Evolutionary conservation across 2,329 filamentous ascomycete species (phyloP), one percentile per base, ranked within the genome.

Genomic region (Madurella mycetomatis): DNA sequence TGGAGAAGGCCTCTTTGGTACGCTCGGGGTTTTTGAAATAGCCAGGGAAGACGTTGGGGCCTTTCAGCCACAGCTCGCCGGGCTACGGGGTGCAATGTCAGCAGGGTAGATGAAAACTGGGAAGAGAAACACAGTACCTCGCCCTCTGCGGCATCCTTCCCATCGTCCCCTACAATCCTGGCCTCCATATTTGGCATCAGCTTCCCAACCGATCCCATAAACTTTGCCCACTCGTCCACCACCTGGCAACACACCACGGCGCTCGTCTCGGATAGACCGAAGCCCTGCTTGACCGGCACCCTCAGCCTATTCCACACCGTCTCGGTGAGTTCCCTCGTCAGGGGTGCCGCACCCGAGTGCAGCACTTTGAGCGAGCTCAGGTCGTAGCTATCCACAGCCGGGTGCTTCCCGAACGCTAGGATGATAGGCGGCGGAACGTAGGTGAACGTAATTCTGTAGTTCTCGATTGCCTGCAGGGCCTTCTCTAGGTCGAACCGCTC

Each of bases 341-440:
- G 75, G 0, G 92, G 92, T 0, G 92, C 92, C 0, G 92, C 92
- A 19, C 89, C 92, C 0, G 84, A 92, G 71, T 91, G 94, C 76
- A 96, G 77, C 82, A 92, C 92, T 44, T 88, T 86, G 19, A 97
- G 66, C 4, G 81, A 84, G 15, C 82, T 85, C 41, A 97, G 76
- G 69, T 97, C 84, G 72, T 95, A 96, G 59, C 90, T 87, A 50
- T 81, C 80, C 8, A 96, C 85, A 2, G 84, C 66, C 0, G 91
- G 90, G 62, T 88, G 82, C 69, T 96, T 96, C 60, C 86, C 82
- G 1, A 97, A 80, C 0, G 86, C 79, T 9, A 97, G 79, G 1
- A 95, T 80, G 7, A 97, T 84, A 0, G 92, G 92, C 1, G 92
- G 92, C 0, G 92, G 90, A 11, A 95, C 81, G 67, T 92, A 95